These are phyloP conservation scores for Podospora pseudopauciseta DNA, from an alignment of 495 filamentous ascomycete genomes.

Conservation along the genomic window DNA sequence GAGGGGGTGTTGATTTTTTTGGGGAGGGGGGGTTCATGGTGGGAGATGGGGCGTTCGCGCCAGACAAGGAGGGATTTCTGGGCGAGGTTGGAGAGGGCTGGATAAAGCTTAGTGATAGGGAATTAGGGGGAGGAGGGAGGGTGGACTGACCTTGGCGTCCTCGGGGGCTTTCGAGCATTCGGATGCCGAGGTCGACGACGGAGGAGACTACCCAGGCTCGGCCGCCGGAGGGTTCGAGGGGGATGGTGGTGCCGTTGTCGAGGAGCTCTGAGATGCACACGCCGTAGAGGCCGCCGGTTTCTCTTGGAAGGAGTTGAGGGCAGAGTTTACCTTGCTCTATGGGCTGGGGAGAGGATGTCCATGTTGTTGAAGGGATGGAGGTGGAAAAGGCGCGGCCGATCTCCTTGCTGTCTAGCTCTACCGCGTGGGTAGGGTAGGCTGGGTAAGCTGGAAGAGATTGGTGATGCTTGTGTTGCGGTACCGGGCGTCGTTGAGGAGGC, in stretches of 20 bases:
- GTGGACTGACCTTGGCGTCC: constrained; percentile 16
- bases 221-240: constrained; percentile 19
- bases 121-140: no score
- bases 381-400: not conserved
- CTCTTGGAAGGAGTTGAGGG: constrained; percentile 10
- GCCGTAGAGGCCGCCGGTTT: constrained; percentile 15
- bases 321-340: not conserved
- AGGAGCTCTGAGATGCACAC: constrained; percentile 23
- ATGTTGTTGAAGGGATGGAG: not conserved
- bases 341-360: not conserved
- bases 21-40: constrained; percentile 1
- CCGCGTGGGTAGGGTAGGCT: not conserved
- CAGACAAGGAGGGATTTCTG: constrained; percentile 20
- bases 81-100: constrained; percentile 22
- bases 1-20: constrained; percentile 4
- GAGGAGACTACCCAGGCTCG: constrained; percentile 18
- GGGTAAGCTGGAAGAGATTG: not conserved
- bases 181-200: constrained; percentile 23
- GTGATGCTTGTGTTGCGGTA: not conserved
- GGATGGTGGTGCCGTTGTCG: constrained; percentile 10
- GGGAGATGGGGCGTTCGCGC: constrained; percentile 15
- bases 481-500: not conserved
- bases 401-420: not conserved
- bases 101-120: not conserved
- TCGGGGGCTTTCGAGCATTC: constrained; percentile 22